Conservation (phyloP, 108 stramenopile species). For the Skeletonema menzelii region DNA sequence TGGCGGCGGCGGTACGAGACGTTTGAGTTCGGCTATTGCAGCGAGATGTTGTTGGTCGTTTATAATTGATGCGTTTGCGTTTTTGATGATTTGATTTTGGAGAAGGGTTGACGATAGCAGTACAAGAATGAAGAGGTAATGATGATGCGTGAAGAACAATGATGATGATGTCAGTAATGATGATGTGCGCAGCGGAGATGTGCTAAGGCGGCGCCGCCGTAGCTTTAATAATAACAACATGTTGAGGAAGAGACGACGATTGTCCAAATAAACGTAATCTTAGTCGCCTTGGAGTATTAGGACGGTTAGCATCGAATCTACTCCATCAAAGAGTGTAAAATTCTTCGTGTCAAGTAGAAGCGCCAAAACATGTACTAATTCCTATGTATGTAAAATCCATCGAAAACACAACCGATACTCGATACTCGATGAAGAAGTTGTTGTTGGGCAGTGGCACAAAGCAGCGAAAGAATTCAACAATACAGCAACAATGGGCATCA, state of each 20-base stretch:
- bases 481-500: not conserved
- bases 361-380: too few species aligned
- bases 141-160: too few species aligned
- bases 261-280: too few species aligned
- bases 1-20: not conserved
- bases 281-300: too few species aligned
- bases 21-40: not conserved
- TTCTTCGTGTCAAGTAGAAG: too few species aligned
- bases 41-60: not conserved
- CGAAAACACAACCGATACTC: too few species aligned
- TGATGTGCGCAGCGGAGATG: not conserved
- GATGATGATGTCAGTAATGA: not conserved
- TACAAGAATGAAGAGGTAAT: not conserved
- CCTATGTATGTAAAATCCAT: not conserved
- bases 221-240: not conserved
- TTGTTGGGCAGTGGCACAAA: too few species aligned
- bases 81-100: not conserved
- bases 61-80: not conserved
- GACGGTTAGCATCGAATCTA: too few species aligned
- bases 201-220: not conserved
- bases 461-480: too few species aligned
- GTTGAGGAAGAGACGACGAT: not conserved
- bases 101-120: not conserved
- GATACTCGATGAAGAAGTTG: too few species aligned
- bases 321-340: too few species aligned